Percentiles rank a stretch among this genome's conserved stretches.
These are phyloP conservation scores for Suillus americanus DNA, from an alignment of 768 basidiomycete species.

Conservation along the genomic window DNA sequence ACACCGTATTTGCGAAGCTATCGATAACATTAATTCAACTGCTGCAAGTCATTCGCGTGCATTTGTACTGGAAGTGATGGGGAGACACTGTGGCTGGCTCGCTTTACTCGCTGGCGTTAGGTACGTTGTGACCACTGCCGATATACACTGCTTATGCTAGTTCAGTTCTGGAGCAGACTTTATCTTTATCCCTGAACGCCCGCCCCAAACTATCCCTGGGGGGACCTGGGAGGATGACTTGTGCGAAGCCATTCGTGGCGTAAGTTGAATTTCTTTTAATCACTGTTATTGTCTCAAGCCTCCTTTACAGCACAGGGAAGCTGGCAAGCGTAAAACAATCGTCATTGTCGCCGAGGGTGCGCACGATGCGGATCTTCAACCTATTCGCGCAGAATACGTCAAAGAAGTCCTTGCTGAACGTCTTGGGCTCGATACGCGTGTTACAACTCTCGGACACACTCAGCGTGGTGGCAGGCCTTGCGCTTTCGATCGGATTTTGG, in stretches of 20 bases:
- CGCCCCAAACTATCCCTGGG: constrained; percentile 61
- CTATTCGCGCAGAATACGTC: constrained; percentile 90
- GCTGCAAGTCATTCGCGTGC: constrained; percentile 95
- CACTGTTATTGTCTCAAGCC: background rate
- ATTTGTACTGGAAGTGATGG: constrained; percentile 99
- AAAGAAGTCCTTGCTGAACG: constrained; percentile 86
- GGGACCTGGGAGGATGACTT: constrained; percentile 82
- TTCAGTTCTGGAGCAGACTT: constrained; percentile 89
- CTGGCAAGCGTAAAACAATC: constrained; percentile 97
- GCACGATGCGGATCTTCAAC: constrained; percentile 80
- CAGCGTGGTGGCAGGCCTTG: constrained; percentile 95
- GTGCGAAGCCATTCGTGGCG: constrained; percentile 81
- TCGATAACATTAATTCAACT: constrained; percentile 98
- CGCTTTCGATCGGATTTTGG: constrained; percentile 90
- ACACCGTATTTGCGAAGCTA: constrained; percentile 95
- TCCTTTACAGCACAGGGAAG: constrained; percentile 69
- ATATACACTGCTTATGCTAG: constrained; percentile 11
- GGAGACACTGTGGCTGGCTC: constrained; percentile 99
- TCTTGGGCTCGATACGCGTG: constrained; percentile 90
- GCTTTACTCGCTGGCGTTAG: constrained; percentile 91
- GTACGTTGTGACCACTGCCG: constrained; percentile 37
- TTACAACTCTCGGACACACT: constrained; percentile 95
- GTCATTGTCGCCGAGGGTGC: constrained; percentile 99
- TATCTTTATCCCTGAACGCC: constrained; percentile 95
- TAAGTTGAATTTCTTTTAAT: constrained; percentile 36